A percentile compares a stretch with the other conserved stretches of the same genome.
phyloP scores from a whole-genome alignment of 2,329 filamentous ascomycete genomes.

The Colletotrichum sp. region DNA sequence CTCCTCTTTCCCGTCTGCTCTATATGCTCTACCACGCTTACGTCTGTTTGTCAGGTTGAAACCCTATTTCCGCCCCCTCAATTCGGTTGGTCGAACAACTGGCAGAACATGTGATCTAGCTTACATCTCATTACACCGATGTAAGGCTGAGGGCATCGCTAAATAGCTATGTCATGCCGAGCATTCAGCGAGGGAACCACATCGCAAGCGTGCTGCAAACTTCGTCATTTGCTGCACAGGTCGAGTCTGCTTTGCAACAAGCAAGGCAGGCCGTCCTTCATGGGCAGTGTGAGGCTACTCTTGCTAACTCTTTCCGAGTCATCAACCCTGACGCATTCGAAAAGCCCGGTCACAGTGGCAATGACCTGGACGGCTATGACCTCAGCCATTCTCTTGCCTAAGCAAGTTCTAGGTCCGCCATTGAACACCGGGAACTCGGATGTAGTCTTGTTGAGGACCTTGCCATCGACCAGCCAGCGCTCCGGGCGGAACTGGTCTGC shows the following conservation, averaged over 20 bases:
- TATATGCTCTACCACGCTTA: not conserved
- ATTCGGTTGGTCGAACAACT: not conserved
- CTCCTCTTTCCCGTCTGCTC: too few relatives aligned
- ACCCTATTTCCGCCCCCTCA: not conserved
- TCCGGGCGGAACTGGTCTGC: constrained; percentile 60
- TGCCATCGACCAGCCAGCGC: constrained; percentile 54
- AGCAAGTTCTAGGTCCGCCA: constrained; percentile 62
- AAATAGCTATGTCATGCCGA: not conserved
- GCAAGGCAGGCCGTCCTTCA: constrained; percentile 63
- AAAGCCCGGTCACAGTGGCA: constrained; percentile 49
- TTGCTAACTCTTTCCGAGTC: constrained; percentile 56
- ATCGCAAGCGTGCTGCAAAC: not conserved
- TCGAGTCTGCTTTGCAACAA: constrained; percentile 29
- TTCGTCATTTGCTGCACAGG: not conserved
- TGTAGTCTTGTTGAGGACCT: constrained; percentile 46
- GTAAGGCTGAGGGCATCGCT: not conserved
- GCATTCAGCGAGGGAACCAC: not conserved
- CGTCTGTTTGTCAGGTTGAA: not conserved
- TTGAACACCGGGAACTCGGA: constrained; percentile 70
- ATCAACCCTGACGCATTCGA: constrained; percentile 53
- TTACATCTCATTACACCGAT: not conserved
- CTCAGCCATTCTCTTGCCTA: constrained; percentile 70
- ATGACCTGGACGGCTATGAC: constrained; percentile 61
- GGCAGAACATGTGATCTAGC: not conserved
- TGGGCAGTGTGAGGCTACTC: constrained; percentile 67